Base-by-base conservation (phyloP, 2,329 filamentous ascomycete genomes). In the Diaporthe vexans region DNA sequence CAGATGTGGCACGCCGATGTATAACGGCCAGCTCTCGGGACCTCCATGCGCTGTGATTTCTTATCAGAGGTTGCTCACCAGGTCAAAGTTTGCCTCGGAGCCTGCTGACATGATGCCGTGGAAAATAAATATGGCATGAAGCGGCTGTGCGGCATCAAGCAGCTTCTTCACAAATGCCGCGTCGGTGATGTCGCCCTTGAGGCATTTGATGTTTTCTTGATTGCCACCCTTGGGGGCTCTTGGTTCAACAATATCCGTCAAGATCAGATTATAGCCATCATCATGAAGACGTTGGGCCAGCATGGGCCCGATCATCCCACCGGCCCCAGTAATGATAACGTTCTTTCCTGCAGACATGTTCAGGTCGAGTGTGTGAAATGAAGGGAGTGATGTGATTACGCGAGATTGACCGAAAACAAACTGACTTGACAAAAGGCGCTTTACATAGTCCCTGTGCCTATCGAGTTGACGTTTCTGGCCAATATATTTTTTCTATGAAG, bases 51-150 rank as follows among this genome's bases (percentile, higher is more conserved):
- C 46, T 29, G 19, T 24, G 33, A 15, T 26, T 8, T 40, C 21
- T 24, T 11, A 37, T 29, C 61, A 15, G 8, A 61, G n/a, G 9
- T 24, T 61, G 8, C 67, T 74, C 54, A 74, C 73, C 54, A 91
- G 83, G 68, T 90, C 88, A 76, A 89, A 90, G 81, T 92, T 87
- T 56, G 88, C 88, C 81, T 92, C 91, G 21, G 90, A 88, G 8
- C 90, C 90, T 17, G 88, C 88, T 0, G 90, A 92, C 91, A 93
- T 92, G 84, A 92, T 91, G 76, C 91, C 91, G 81, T 93, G 91
- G 80, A 93, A 89, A 78, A 91, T 84, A 82, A 91, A 92, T 74
- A 89, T 85, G 61, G 88, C 87, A 74, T 87, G 84, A 4, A 90
- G 82, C 1, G 87, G 85, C 35, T 83, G 81, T 24, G 86, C 84